Evolutionary conservation across 495 filamentous ascomycete genomes (phyloP).

Genomic region (Immersiella caudata): DNA sequence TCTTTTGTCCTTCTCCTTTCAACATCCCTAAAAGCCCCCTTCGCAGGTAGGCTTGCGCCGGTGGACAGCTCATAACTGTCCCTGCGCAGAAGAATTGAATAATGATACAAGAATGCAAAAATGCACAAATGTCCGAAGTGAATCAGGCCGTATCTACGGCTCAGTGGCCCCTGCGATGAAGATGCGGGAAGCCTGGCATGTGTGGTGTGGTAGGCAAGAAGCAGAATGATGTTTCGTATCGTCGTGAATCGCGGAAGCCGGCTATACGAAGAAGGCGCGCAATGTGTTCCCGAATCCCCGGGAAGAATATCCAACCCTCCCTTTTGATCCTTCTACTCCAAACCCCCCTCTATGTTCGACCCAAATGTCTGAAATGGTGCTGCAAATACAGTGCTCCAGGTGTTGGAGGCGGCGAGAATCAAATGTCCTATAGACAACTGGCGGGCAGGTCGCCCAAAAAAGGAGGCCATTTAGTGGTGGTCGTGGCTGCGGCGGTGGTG

Average conservation of each 20-base stretch:
- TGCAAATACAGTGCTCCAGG: neutral
- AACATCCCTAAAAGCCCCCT: neutral
- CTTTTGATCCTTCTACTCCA: neutral
- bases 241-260: slow-evolving; percentile 13
- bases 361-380: neutral
- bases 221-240: slow-evolving; percentile 13
- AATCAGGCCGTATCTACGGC: neutral
- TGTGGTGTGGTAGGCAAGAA: slow-evolving; percentile 1
- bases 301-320: neutral
- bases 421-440: neutral
- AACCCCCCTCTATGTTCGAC: neutral
- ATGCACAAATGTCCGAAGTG: neutral
- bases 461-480: neutral
- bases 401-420: neutral
- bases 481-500: slow-evolving; percentile 29
- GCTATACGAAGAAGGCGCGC: neutral
- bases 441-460: slow-evolving; percentile 2
- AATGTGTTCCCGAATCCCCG: neutral
- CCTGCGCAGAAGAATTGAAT: slow-evolving; percentile 18
- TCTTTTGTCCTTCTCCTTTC: neutral
- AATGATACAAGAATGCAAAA: slow-evolving; percentile 14
- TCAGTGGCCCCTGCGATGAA: neutral
- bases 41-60: neutral
- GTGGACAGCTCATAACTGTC: neutral
- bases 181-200: neutral